A percentile compares a stretch with the other conserved stretches of the same genome.
Evolutionary conservation across 2,329 filamentous ascomycete species (phyloP).

Genomic region (Geosmithia putterillii): DNA sequence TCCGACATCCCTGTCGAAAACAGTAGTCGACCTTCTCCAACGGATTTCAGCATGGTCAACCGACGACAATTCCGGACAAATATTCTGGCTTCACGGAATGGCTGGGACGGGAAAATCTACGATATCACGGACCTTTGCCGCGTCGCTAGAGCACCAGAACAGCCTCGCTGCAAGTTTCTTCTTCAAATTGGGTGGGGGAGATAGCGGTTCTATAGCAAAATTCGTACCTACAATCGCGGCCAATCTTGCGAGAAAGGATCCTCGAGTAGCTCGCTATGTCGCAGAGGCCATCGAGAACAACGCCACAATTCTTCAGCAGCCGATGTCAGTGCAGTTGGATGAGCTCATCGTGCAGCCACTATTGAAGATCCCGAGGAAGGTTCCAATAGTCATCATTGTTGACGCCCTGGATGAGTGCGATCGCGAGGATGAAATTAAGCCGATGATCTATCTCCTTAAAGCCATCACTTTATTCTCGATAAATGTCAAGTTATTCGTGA

Average conservation of each 20-base stretch:
- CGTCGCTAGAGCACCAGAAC: background rate
- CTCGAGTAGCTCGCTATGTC: background rate
- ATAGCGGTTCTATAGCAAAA: background rate
- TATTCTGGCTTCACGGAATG: slow-evolving; percentile 3
- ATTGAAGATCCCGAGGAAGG: background rate
- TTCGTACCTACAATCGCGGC: background rate
- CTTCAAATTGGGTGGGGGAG: slow-evolving; percentile 6
- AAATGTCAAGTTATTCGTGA: slow-evolving; percentile 23
- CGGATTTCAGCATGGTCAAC: background rate
- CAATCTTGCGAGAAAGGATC: background rate
- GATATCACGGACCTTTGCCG: slow-evolving; percentile 1
- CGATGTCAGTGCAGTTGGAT: slow-evolving; percentile 5
- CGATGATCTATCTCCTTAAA: slow-evolving; percentile 1
- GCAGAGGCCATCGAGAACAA: background rate
- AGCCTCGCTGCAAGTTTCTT: slow-evolving; percentile 1
- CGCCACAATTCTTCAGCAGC: background rate
- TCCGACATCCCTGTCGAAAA: background rate
- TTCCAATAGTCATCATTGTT: background rate
- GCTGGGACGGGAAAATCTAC: slow-evolving; percentile 3
- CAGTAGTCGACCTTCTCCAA: background rate
- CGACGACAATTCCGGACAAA: background rate
- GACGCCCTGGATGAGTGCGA: slow-evolving; percentile 2
- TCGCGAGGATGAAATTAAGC: background rate
- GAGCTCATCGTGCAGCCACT: background rate
- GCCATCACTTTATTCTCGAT: too few relatives aligned